Conservation (phyloP, 768 basidiomycete genomes). For the Phaeotremella skinneri region DNA sequence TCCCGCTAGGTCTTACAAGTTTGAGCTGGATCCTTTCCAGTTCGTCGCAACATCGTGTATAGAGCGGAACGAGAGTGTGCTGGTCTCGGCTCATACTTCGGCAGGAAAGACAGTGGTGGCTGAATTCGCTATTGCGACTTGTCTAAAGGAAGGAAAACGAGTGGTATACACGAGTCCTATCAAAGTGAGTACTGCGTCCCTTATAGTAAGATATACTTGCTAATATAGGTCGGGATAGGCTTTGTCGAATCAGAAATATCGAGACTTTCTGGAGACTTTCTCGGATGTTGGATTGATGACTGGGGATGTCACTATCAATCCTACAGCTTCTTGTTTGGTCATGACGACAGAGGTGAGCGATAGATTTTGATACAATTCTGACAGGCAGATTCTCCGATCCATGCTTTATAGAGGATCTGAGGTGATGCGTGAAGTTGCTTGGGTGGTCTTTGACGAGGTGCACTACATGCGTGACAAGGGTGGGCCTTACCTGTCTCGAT, state of each 20-base stretch:
- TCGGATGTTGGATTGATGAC: constrained; percentile 99
- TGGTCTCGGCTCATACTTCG: constrained; percentile 97
- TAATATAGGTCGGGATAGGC: constrained; percentile 59
- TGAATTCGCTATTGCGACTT: constrained; percentile 98
- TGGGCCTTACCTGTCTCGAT: constrained; percentile 22
- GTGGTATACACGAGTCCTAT: constrained; percentile 99
- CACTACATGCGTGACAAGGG: constrained; percentile 98
- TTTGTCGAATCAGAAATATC: constrained; percentile 96
- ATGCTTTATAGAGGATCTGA: constrained; percentile 99
- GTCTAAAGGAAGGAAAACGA: constrained; percentile 85
- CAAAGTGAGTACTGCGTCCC: constrained; percentile 65
- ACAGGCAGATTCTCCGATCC: constrained; percentile 81
- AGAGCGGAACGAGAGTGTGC: constrained; percentile 92
- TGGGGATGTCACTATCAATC: constrained; percentile 98
- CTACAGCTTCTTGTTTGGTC: constrained; percentile 91
- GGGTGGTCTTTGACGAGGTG: constrained; percentile 99
- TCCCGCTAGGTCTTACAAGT: constrained; percentile 89
- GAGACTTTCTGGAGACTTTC: constrained; percentile 95
- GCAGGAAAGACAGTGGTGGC: constrained; percentile 99
- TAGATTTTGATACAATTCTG: not conserved
- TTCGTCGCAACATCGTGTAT: constrained; percentile 91
- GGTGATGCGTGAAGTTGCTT: constrained; percentile 99
- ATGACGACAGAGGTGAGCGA: constrained; percentile 95
- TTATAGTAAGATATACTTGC: not conserved
- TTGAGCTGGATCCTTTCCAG: constrained; percentile 96